These are phyloP conservation scores for Paramecium bursaria DNA, from an alignment of 73 alveolate species.

Conservation along the genomic window DNA sequence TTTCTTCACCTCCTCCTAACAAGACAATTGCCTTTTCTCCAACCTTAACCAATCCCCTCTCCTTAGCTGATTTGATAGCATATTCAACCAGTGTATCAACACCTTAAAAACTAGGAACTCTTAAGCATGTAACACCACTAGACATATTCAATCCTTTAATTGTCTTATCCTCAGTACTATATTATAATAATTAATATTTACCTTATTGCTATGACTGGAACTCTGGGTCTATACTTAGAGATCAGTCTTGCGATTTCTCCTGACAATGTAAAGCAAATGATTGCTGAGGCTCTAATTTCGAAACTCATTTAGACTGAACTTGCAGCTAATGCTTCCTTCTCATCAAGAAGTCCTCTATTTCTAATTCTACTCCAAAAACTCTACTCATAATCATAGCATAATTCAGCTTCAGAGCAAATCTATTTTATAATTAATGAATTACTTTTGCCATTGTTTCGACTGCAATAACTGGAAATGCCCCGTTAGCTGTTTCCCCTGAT, in stretches of 20 bases:
- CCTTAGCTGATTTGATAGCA: constrained; percentile 85
- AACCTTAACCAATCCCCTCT: constrained; percentile 81
- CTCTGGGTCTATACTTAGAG: constrained; percentile 88
- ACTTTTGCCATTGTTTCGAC: constrained; percentile 81
- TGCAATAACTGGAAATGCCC: constrained; percentile 89
- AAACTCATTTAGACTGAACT: constrained; percentile 81
- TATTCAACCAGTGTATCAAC: constrained; percentile 74
- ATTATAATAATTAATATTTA: constrained; percentile 31
- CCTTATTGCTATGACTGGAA: constrained; percentile 77
- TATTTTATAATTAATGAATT: background rate
- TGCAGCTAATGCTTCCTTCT: constrained; percentile 85
- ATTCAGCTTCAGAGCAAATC: constrained; percentile 86
- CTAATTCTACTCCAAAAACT: constrained; percentile 67
- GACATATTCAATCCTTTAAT: constrained; percentile 80
- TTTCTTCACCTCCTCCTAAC: constrained; percentile 89
- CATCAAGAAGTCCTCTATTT: constrained; percentile 72
- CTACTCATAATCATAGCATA: constrained; percentile 58
- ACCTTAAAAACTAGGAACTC: constrained; percentile 81
- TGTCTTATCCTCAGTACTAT: constrained; percentile 77
- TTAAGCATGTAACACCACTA: constrained; percentile 80
- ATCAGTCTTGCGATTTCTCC: constrained; percentile 87
- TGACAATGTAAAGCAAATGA: constrained; percentile 82
- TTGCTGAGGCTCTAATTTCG: constrained; percentile 75
- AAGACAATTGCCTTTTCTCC: constrained; percentile 89
- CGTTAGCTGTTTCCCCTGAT: constrained; percentile 98